These are phyloP conservation scores for Kodamaea restingae DNA, from an alignment of 805 yeast genomes.

Conservation along the genomic window DNA sequence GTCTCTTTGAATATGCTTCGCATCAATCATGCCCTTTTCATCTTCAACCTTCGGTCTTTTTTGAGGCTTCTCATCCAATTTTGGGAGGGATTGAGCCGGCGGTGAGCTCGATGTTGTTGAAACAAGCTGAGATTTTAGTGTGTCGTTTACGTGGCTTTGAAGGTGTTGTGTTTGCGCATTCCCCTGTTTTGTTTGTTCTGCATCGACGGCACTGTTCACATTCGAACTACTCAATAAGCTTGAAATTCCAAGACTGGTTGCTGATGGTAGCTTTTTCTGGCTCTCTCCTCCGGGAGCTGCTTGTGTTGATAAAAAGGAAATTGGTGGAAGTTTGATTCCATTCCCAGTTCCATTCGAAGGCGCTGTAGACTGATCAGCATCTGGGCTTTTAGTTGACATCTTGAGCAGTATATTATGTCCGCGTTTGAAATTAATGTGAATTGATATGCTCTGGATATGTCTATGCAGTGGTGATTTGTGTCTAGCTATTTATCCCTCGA, in stretches of 20 bases:
- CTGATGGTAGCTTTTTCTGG: conserved; percentile 13
- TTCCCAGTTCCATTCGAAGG: conserved; percentile 2
- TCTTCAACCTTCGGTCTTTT: neutral
- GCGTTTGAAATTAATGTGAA: neutral
- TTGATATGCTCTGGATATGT: neutral
- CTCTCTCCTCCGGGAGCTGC: conserved; percentile 6
- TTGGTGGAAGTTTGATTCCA: conserved; percentile 24
- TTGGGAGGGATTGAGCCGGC: neutral
- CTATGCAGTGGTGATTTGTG: neutral
- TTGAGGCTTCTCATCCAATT: neutral
- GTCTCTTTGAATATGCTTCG: conserved; percentile 5
- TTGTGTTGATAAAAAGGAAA: conserved; percentile 25
- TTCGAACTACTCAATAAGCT: conserved; percentile 15
- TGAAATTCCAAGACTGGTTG: conserved; percentile 21
- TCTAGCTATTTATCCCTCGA: neutral
- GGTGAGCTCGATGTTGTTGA: neutral
- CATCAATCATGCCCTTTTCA: neutral
- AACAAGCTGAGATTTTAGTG: neutral
- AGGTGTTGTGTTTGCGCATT: neutral
- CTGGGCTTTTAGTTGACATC: conserved; percentile 5
- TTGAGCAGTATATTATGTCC: neutral
- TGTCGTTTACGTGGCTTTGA: neutral
- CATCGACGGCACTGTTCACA: conserved; percentile 1
- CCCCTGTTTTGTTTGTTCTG: neutral
- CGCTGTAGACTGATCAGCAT: neutral